Percentiles rank a stretch among this genome's conserved stretches.
Conservation (phyloP, 148 eudicot genomes). For the Salicornia ramosissima region DNA sequence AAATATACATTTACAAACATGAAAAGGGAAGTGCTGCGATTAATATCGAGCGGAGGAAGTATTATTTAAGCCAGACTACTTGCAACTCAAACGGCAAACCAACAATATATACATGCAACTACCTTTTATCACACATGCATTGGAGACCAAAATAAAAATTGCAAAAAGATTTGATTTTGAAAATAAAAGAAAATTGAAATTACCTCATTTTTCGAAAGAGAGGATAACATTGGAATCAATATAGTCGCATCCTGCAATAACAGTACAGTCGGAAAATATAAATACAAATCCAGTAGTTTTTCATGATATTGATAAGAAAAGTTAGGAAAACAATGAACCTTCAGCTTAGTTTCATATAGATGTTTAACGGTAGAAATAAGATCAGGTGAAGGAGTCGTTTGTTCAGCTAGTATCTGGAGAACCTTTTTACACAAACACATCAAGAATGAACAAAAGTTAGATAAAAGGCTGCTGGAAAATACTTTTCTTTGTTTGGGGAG, state of each 20-base stretch:
- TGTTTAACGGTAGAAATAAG: conserved; percentile 71
- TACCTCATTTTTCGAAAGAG: conserved; percentile 84
- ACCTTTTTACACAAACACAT: conserved; percentile 44
- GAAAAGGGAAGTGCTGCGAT: too few relatives aligned
- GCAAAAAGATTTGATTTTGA: neutral
- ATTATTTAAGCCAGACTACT: neutral
- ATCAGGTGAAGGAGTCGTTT: conserved; percentile 64
- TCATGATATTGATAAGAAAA: neutral
- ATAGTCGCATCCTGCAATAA: conserved; percentile 73
- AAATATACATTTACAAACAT: too few relatives aligned
- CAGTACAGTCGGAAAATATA: conserved; percentile 5
- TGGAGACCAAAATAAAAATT: neutral
- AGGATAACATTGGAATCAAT: conserved; percentile 76
- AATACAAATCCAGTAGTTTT: conserved; percentile 12
- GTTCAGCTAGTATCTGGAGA: conserved; percentile 69
- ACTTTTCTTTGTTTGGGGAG: too few relatives aligned
- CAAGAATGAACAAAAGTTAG: neutral
- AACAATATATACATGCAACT: neutral
- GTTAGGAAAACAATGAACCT: conserved; percentile 41
- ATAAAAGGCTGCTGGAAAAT: neutral
- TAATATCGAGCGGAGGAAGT: too few relatives aligned
- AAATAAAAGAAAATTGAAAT: conserved; percentile 1
- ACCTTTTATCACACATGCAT: neutral
- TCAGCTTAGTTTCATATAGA: conserved; percentile 80
- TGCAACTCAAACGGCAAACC: neutral